Evolutionary conservation across 2,329 filamentous ascomycete genomes (phyloP).

Genomic region (Scedosporium boydii): DNA sequence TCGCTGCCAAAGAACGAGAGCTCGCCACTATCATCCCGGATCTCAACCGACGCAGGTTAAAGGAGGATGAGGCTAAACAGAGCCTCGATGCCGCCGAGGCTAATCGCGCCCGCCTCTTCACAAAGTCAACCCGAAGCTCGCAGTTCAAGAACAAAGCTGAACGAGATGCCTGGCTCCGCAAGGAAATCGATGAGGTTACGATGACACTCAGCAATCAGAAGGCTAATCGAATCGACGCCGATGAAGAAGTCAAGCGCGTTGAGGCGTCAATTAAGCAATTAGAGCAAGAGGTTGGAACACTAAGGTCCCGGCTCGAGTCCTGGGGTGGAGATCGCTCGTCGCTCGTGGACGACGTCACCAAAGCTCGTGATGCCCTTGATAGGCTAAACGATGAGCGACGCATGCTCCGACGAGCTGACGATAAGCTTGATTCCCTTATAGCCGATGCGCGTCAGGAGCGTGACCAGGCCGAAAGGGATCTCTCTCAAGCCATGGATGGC

Average conservation of each 20-base stretch:
- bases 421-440: conserved; percentile 72
- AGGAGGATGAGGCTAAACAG: conserved; percentile 61
- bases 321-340: conserved; percentile 66
- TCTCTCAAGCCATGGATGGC: conserved; percentile 82
- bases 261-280: conserved; percentile 61
- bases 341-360: conserved; percentile 64
- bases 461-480: conserved; percentile 64
- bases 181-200: conserved; percentile 73
- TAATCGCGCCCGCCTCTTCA: conserved; percentile 68
- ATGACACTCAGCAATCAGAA: conserved; percentile 69
- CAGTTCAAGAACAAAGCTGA: conserved; percentile 84
- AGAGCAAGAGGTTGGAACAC: conserved; percentile 60
- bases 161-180: conserved; percentile 71
- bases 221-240: conserved; percentile 72
- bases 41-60: conserved; percentile 62
- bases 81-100: conserved; percentile 70
- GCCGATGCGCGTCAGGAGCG: conserved; percentile 67
- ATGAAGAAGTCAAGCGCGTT: conserved; percentile 69
- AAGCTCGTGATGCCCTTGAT: conserved; percentile 70
- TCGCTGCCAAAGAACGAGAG: conserved; percentile 66
- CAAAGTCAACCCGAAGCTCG: conserved; percentile 82
- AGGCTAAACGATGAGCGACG: conserved; percentile 79
- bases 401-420: conserved; percentile 78
- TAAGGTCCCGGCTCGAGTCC: conserved; percentile 67
- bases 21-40: conserved; percentile 66